These are phyloP conservation scores for Colletotrichum sp. DNA, from an alignment of 2,329 filamentous ascomycete species.

Conservation along the genomic window DNA sequence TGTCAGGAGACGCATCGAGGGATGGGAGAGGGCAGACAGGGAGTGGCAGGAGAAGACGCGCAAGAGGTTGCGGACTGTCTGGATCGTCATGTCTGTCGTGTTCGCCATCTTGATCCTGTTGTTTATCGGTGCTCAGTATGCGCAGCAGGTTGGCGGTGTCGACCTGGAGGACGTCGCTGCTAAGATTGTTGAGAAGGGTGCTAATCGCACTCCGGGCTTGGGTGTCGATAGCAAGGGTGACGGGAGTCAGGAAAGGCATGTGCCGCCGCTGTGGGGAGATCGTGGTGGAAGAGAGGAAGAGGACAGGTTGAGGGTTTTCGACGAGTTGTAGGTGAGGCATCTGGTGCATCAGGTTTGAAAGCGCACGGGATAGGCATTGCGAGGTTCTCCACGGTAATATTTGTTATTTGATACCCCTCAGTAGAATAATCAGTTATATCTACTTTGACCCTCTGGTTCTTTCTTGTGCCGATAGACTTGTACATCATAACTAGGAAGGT, in stretches of 20 bases:
- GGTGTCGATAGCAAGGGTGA: background rate
- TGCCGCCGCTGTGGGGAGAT: conserved; percentile 24
- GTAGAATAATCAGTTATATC: background rate
- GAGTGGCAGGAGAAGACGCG: conserved; percentile 73
- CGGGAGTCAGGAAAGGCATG: conserved; percentile 22
- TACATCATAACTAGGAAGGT: background rate
- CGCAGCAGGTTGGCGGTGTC: background rate
- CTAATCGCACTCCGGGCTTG: background rate
- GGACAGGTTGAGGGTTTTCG: conserved; percentile 47
- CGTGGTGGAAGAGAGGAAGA: conserved; percentile 28
- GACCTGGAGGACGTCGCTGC: background rate
- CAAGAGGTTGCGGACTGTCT: conserved; percentile 65
- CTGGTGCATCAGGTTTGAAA: background rate
- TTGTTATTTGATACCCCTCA: conserved; percentile 16
- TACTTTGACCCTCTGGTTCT: background rate
- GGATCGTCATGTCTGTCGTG: conserved; percentile 60
- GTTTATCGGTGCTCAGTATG: conserved; percentile 40
- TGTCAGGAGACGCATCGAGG: conserved; percentile 68
- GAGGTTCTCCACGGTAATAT: background rate
- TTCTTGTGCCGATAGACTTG: background rate
- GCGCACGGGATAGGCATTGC: background rate
- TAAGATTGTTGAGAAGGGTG: background rate
- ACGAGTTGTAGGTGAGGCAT: conserved; percentile 44
- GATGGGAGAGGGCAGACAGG: conserved; percentile 69
- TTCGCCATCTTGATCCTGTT: conserved; percentile 53